A percentile compares a stretch with the other conserved stretches of the same genome.
Conservation (phyloP, 2,329 filamentous ascomycete species). For the Pseudogymnoascus sp. region DNA sequence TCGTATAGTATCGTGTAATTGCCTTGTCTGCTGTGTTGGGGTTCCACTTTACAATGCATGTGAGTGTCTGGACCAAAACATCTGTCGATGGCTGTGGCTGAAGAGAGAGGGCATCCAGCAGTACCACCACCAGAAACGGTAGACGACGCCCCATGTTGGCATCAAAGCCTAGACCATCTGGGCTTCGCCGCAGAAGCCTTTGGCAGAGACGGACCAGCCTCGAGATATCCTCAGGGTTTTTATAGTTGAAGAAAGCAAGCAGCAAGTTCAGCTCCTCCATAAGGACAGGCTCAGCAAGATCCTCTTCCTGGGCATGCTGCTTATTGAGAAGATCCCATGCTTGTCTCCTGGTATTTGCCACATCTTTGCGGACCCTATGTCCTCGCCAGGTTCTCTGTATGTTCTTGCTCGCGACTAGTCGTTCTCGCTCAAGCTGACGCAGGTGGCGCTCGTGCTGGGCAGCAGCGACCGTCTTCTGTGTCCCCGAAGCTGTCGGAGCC, state of each 20-base stretch:
- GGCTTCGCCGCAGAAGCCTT: conserved; percentile 30
- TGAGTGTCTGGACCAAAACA: not conserved
- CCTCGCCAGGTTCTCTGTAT: conserved; percentile 83
- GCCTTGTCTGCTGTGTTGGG: not conserved
- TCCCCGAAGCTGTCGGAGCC: conserved; percentile 48
- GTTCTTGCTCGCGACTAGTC: conserved; percentile 60
- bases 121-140: not conserved
- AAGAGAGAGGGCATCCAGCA: not conserved
- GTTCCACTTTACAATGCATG: conserved; percentile 2
- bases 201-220: conserved; percentile 38
- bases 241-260: conserved; percentile 40
- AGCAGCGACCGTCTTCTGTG: conserved; percentile 70
- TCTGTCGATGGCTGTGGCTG: not conserved
- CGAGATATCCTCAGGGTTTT: conserved; percentile 37
- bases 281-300: conserved; percentile 28
- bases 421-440: conserved; percentile 72
- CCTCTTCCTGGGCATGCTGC: conserved; percentile 27
- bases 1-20: not conserved
- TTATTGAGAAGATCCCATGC: conserved; percentile 55
- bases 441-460: conserved; percentile 79
- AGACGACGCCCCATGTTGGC: not conserved
- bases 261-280: conserved; percentile 39
- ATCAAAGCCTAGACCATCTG: not conserved
- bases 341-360: conserved; percentile 48
- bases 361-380: conserved; percentile 49